Evolutionary conservation across 495 filamentous ascomycete genomes (phyloP), one percentile per base, ranked within the genome.

Genomic region (Neurospora sp.): DNA sequence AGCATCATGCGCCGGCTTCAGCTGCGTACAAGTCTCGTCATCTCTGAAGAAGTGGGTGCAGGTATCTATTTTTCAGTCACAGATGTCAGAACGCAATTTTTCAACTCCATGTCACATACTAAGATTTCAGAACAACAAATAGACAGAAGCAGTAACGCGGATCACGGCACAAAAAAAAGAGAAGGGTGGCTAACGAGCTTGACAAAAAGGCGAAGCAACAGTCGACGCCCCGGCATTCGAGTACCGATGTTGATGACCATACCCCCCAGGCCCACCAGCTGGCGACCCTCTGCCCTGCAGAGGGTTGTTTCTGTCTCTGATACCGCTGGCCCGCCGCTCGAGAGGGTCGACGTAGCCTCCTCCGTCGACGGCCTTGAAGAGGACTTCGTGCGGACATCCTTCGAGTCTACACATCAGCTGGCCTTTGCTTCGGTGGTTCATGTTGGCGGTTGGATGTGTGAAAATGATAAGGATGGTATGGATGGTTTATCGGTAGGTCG

Each of bases 1-100:
- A 11, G 46, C 41, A 69, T 79, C 78, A 70, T 78, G 77, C 3
- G 41, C 54, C 16, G 78, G 75, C 39, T 79, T 79, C 77, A 76
- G 74, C 44, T 76, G 71, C 38, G 41, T 72, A 27, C 78, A 79
- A n/a, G 71, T 70, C 42, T 79, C 78, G 12, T 77, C 49, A 14
- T 60, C 75, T 39, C 71, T 41, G 38, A 73, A 70, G 49, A 78
- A 78, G 69, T 78, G 76, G 40, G 39, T 46, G 74, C 75, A 78
- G 5, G 77, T 79, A 39, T 78, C 78, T 78, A 41, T 3, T 16
- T 4, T 9, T 5, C 7, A 3, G 49, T 73, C n/a, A 75, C 41
- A 31, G 4, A 62, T 62, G 54, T 62, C 2, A 62, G 54, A 62
- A 31, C 10, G 27, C 27, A 20, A 54, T 12, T 12, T 12, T 2